These are phyloP conservation scores for Aschersonia sp. DNA, from an alignment of 2,329 filamentous ascomycete genomes.

Conservation along the genomic window DNA sequence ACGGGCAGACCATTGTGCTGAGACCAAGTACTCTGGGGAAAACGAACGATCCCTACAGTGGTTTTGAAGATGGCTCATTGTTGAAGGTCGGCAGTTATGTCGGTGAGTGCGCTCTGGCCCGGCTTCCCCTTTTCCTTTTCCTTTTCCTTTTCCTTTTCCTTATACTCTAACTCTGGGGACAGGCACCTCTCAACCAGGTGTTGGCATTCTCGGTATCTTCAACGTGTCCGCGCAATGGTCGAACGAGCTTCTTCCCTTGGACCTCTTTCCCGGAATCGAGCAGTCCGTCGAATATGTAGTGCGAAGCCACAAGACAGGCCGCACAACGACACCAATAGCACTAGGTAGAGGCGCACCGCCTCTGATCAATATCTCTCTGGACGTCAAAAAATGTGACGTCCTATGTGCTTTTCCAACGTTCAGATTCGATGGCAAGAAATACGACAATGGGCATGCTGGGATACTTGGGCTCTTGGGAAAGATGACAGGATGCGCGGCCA, in stretches of 20 bases:
- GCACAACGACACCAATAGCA: slow-evolving; percentile 38
- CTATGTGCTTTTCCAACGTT: slow-evolving; percentile 58
- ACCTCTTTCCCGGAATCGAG: slow-evolving; percentile 57
- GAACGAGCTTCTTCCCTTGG: slow-evolving; percentile 55
- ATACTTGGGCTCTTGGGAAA: slow-evolving; percentile 70
- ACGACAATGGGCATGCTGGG: slow-evolving; percentile 36
- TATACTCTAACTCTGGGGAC: not conserved
- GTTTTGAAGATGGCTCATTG: slow-evolving; percentile 57
- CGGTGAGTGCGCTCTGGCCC: slow-evolving; percentile 25
- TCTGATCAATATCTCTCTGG: slow-evolving; percentile 48
- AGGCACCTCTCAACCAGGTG: slow-evolving; percentile 48
- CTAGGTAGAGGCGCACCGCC: slow-evolving; percentile 23
- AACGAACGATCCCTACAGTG: slow-evolving; percentile 57
- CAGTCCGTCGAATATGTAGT: slow-evolving; percentile 50
- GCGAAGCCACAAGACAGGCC: slow-evolving; percentile 54
- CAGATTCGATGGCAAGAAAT: slow-evolving; percentile 30
- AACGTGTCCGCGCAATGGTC: slow-evolving; percentile 54
- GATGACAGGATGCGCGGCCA: slow-evolving; percentile 76
- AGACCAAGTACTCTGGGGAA: slow-evolving; percentile 63
- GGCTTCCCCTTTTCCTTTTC: not conserved
- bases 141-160: not conserved
- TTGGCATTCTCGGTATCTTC: slow-evolving; percentile 70
- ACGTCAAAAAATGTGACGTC: slow-evolving; percentile 61
- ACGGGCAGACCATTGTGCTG: slow-evolving; percentile 65
- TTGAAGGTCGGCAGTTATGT: slow-evolving; percentile 71